Base-by-base conservation (phyloP, 164 flowering plant genomes). In the Protea cynaroides region DNA sequence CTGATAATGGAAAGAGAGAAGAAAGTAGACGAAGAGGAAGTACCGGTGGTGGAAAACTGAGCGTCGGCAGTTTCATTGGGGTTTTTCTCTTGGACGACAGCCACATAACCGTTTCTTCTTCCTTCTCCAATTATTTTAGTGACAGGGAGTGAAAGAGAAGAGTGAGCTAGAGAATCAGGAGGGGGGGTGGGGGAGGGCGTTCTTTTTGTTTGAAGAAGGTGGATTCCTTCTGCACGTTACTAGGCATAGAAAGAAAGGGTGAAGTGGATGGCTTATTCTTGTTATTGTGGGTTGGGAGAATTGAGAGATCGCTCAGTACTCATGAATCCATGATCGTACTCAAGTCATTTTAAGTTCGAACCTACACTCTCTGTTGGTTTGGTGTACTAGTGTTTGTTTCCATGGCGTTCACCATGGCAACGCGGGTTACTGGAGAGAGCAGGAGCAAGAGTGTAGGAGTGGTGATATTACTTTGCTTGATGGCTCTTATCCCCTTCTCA, bases 391-490 rank as follows among this genome's bases (percentile, higher is more conserved):
- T 23, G 34, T 8, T 55, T 23, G 34, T 8, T 55, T 24, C 24
- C 15, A 23, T 23, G 13, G 14, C 8, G 4, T 44, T 44, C 29
- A 55, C 25, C 3, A 70, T 72, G 73, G 71, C 23, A 18, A 62
- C 15, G 58, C 66, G 43, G 38, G 51, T 53, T 43, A 44, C 11
- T 15, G 46, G 72, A 55, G 49, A 65, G 17, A 17, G 68, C n/a
- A 40, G 60, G 49, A 44, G 49, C 11, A 44, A 15, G 47, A n/a
- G 62, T 47, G 44, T 62, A 17, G 36, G 65, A 24, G n/a, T 44
- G 61, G 14, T 69, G 22, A 4, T 59, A 4, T 23, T 59, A 18
- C 74, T 25, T 63, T 81, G 53, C 59, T 77, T 50, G 49, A 79
- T 40, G 71, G 46, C 56, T 44, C 58, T 51, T 19, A 25, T 40